Conservation (phyloP, 441 rosid species). For the Adansonia rubrostipa region DNA sequence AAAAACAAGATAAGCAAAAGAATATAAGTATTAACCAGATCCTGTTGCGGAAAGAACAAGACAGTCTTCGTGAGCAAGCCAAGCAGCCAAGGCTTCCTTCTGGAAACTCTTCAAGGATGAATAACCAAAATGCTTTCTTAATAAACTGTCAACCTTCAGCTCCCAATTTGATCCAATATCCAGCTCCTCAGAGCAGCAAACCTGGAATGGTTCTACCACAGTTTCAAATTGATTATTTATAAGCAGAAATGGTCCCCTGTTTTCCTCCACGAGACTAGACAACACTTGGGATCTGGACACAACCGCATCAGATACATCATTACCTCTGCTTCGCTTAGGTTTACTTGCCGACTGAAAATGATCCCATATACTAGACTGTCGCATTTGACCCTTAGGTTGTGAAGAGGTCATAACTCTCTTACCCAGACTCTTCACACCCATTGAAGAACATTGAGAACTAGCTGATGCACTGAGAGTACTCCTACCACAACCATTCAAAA, state of each 20-base stretch:
- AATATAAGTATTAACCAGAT: conserved; percentile 57
- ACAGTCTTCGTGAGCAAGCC: conserved; percentile 71
- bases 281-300: conserved; percentile 35
- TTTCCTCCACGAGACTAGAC: conserved; percentile 31
- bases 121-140: conserved; percentile 66
- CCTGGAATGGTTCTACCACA: conserved; percentile 29
- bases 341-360: conserved; percentile 48
- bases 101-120: conserved; percentile 71
- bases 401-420: conserved; percentile 38
- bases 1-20: conserved; percentile 21
- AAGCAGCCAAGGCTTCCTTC: conserved; percentile 79
- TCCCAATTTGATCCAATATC: conserved; percentile 60
- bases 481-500: conserved; percentile 47
- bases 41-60: conserved; percentile 96
- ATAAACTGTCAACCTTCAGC: conserved; percentile 47
- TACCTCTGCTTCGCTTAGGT: conserved; percentile 36
- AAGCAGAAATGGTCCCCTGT: conserved; percentile 19
- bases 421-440: conserved; percentile 32
- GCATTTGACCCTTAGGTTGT: conserved; percentile 33
- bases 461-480: conserved; percentile 32
- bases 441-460: conserved; percentile 37
- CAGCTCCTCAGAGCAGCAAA: conserved; percentile 40
- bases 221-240: conserved; percentile 20
- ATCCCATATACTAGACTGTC: conserved; percentile 66
- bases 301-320: conserved; percentile 24